Conservation (phyloP, 768 basidiomycete genomes). For the Lentinula aciculospora region DNA sequence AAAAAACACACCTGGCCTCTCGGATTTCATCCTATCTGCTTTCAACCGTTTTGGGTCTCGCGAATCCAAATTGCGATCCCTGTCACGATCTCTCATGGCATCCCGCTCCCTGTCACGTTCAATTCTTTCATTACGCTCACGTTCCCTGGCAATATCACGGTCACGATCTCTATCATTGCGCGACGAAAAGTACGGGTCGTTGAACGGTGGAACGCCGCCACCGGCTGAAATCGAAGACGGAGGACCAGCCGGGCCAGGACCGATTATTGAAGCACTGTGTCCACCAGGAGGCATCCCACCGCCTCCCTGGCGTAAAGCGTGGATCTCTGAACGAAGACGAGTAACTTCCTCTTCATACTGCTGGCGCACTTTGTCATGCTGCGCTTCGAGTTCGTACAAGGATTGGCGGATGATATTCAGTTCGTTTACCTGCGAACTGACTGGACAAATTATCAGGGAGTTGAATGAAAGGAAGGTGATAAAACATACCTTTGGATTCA, state of each 20-base stretch:
- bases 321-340: constrained; percentile 64
- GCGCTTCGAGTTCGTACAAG: constrained; percentile 86
- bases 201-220: constrained; percentile 15
- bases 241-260: constrained; percentile 10
- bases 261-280: constrained; percentile 17
- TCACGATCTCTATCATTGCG: constrained; percentile 5
- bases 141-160: constrained; percentile 6
- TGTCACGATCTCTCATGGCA: constrained; percentile 19
- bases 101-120: constrained; percentile 27
- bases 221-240: constrained; percentile 24
- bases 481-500: constrained; percentile 74
- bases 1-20: constrained; percentile 13
- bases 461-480: constrained; percentile 1
- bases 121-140: constrained; percentile 4
- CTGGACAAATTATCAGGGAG: constrained; percentile 28
- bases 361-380: constrained; percentile 80
- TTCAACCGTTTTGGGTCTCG: constrained; percentile 41
- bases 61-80: constrained; percentile 26
- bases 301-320: constrained; percentile 38
- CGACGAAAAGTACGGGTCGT: constrained; percentile 15
- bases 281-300: constrained; percentile 26
- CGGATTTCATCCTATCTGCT: constrained; percentile 39
- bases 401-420: constrained; percentile 85
- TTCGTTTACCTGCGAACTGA: constrained; percentile 82
- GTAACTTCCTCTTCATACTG: constrained; percentile 84